Base-by-base conservation (phyloP, 352 stramenopile genomes). In the Phytophthora chlamydospora region DNA sequence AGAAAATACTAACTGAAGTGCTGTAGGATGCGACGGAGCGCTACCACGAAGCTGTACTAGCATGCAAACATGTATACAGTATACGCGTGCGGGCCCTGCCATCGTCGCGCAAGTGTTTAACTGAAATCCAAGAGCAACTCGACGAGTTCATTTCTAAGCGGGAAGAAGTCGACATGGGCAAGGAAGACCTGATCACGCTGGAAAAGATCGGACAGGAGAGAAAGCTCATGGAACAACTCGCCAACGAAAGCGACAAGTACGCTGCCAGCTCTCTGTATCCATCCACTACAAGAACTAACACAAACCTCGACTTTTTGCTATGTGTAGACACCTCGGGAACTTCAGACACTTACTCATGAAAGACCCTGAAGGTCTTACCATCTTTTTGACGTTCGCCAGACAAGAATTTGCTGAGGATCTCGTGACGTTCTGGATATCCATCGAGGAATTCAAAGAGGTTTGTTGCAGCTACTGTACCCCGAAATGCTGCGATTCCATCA, bases 391-490 rank as follows among this genome's bases (percentile, higher is more conserved):
- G 13, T 91, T 86, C 35, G 73, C 71, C 5, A 67, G 58, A 10
- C 58, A 57, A 19, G 79, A 91, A 38, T 86, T 91, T 38, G 71
- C 73, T 6, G 74, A 89, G 19, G 78, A 89, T 17, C 49, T 88
- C 6, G 58, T 88, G 12, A 56, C 43, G 6, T 89, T 89, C 45
- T 91, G 82, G 80, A 68, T 86, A 21, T 79, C 69, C 8, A 72
- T 89, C n/a, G 78, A 89, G 34, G 52, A 77, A 12, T 83, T 72
- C 35, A 88, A 85, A 47, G 60, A 75, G 68, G 73, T 85, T 44
- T 14, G 40, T 29, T 35, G 4, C 24, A 55, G 12, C 13, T 33
- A 36, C 19, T 12, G 11, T 17, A 32, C 2, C 29, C 24, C 24
- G 24, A 29, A n/a, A n/a, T n/a, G n/a, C n/a, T n/a, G n/a, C n/a